These are phyloP conservation scores for Cryptococcus sp. DNA, from an alignment of 1,284 basidiomycete genomes.

Conservation along the genomic window DNA sequence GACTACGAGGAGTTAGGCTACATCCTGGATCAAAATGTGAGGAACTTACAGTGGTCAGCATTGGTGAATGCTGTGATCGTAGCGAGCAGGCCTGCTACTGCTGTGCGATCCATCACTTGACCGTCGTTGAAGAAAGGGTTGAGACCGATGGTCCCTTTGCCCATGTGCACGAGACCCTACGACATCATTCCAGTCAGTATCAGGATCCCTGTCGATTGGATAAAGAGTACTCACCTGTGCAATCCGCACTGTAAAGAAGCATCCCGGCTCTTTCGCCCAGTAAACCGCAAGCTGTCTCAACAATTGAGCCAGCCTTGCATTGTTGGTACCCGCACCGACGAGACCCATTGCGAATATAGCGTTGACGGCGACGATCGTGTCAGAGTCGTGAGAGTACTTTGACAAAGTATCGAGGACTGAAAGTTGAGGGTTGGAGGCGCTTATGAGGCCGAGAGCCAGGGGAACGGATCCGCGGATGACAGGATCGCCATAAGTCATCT, in stretches of 20 bases:
- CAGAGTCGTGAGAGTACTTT: slow-evolving; percentile 99
- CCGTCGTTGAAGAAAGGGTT: slow-evolving; percentile 97
- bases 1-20: slow-evolving; percentile 58
- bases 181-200: neutral
- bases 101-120: slow-evolving; percentile 83
- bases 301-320: slow-evolving; percentile 96
- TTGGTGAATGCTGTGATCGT: slow-evolving; percentile 91
- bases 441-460: slow-evolving; percentile 90
- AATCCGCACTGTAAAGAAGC: slow-evolving; percentile 93
- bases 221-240: slow-evolving; percentile 62
- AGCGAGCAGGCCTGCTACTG: slow-evolving; percentile 87
- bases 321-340: slow-evolving; percentile 97
- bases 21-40: neutral
- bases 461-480: slow-evolving; percentile 92
- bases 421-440: slow-evolving; percentile 94
- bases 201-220: neutral
- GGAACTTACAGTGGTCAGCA: slow-evolving; percentile 78
- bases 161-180: slow-evolving; percentile 91
- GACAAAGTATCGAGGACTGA: slow-evolving; percentile 95
- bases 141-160: slow-evolving; percentile 97
- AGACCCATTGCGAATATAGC: slow-evolving; percentile 99
- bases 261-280: slow-evolving; percentile 97
- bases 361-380: slow-evolving; percentile 92
- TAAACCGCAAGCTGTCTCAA: slow-evolving; percentile 93
- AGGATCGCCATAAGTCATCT: slow-evolving; percentile 99